Evolutionary conservation across 2,329 filamentous ascomycete species (phyloP), one percentile per base, ranked within the genome.

Genomic region (Xylaria sp.): DNA sequence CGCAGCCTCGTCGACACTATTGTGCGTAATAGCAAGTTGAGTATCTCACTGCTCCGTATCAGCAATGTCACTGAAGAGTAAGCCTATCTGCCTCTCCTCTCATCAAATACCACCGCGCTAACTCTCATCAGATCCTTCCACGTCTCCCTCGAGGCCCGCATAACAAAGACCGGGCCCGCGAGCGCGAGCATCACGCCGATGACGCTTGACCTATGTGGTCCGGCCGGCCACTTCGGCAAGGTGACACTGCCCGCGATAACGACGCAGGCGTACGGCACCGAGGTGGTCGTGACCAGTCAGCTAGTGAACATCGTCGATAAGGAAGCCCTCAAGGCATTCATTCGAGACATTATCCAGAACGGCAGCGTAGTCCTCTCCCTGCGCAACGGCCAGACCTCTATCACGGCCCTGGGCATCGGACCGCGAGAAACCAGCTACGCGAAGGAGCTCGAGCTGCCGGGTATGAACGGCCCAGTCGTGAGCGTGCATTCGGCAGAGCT

Each of bases 51-150:
- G 57, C 72, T 78, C 21, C 75, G 75, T 19, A 76, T 78, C 64
- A 73, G 65, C 65, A 71, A 61, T 72, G 70, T 78, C 21, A 75
- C 74, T 36, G 72, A 78, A 68, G 69, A 75, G 76, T 75, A 74
- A 71, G 73, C 69, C 55, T 69, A 7, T 8, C n/a, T 6, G 27
- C 48, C 50, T 57, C 32, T 27, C 47, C 36, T 45, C 21, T 12
- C 1, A 42, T n/a, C n/a, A n/a, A n/a, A n/a, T 4, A 14, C 34
- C 34, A 50, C 47, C 19, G 21, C 27, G 11, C 59, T 68, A 48
- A 71, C 32, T 12, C 27, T 36, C 21, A 3, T 19, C 56, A 77
- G 75, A 42, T 73, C 73, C 30, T 74, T 76, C 47, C 62, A 67
- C 59, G 70, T 75, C 62, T 71, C 74, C 5, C 64, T 77, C 53